Conservation (phyloP, 129 eudicot genomes). For the Escallonia herrerae region DNA sequence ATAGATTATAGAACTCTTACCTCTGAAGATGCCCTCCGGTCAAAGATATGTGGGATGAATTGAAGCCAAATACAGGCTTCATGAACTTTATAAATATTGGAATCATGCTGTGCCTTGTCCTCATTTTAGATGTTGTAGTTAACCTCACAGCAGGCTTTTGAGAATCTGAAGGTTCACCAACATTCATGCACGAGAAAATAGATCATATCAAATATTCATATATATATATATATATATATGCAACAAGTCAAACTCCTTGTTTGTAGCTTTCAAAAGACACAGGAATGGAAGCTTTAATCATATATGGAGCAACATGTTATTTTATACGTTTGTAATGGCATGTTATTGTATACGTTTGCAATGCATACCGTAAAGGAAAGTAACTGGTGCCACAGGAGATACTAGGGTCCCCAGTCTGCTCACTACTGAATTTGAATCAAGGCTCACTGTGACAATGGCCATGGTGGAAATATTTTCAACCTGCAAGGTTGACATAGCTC, state of each 20-base stretch:
- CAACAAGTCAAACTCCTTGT: background rate
- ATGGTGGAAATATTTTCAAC: conserved; percentile 36
- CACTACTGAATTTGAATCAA: conserved; percentile 38
- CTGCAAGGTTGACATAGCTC: conserved; percentile 19
- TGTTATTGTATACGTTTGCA: no score
- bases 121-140: conserved; percentile 61
- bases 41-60: conserved; percentile 59
- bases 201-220: no score
- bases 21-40: conserved; percentile 62
- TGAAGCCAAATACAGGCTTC: conserved; percentile 87
- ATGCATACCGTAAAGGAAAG: conserved; percentile 81
- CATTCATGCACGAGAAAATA: conserved; percentile 2
- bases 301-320: background rate
- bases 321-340: background rate
- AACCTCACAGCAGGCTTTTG: conserved; percentile 71
- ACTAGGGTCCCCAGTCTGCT: conserved; percentile 79
- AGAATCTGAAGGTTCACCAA: conserved; percentile 47
- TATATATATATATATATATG: no score
- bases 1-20: conserved; percentile 28
- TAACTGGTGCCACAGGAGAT: conserved; percentile 69
- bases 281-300: background rate
- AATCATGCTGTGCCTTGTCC: conserved; percentile 57
- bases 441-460: conserved; percentile 52
- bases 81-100: conserved; percentile 58
- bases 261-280: background rate